Conservation (phyloP, 2,329 filamentous ascomycete species). For the Pseudogymnoascus sp. region DNA sequence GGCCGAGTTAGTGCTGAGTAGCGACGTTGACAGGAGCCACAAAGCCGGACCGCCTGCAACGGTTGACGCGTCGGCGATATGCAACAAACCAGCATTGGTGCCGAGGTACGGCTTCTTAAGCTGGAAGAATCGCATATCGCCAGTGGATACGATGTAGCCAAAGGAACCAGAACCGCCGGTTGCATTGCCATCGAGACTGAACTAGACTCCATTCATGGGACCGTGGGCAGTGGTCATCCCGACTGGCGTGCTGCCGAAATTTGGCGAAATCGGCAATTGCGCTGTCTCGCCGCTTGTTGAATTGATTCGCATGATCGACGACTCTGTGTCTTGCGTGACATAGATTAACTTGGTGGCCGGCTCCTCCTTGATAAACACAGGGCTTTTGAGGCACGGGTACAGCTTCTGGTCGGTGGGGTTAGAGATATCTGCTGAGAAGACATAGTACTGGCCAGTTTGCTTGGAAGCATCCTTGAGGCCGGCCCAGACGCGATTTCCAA, state of each 20-base stretch:
- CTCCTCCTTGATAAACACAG: conserved; percentile 9
- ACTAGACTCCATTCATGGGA: conserved; percentile 8
- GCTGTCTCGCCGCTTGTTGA: conserved; percentile 5
- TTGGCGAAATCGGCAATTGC: conserved; percentile 2
- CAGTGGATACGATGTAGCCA: conserved; percentile 10
- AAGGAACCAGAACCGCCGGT: conserved; percentile 8
- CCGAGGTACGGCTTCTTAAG: conserved; percentile 2
- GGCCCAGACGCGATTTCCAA: conserved; percentile 9
- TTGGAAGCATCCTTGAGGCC: conserved; percentile 9
- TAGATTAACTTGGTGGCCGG: conserved; percentile 9
- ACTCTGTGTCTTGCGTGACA: conserved; percentile 8
- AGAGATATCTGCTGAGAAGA: conserved; percentile 8
- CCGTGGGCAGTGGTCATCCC: conserved; percentile 4
- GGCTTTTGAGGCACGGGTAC: conserved; percentile 7
- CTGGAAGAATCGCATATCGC: conserved; percentile 8
- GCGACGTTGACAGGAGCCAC: conserved; percentile 9
- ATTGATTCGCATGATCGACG: conserved; percentile 9
- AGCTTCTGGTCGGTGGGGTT: conserved; percentile 2
- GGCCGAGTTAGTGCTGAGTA: not conserved
- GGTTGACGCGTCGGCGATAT: conserved; percentile 7
- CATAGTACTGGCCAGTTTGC: conserved; percentile 10
- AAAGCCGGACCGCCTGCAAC: conserved; percentile 8
- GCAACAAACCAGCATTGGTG: conserved; percentile 4
- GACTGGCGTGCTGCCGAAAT: conserved; percentile 2
- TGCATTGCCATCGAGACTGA: conserved; percentile 7